A percentile compares a stretch with the other conserved stretches of the same genome.
These are phyloP conservation scores for Trametes sanguinea DNA, from an alignment of 768 basidiomycete species.

Conservation along the genomic window DNA sequence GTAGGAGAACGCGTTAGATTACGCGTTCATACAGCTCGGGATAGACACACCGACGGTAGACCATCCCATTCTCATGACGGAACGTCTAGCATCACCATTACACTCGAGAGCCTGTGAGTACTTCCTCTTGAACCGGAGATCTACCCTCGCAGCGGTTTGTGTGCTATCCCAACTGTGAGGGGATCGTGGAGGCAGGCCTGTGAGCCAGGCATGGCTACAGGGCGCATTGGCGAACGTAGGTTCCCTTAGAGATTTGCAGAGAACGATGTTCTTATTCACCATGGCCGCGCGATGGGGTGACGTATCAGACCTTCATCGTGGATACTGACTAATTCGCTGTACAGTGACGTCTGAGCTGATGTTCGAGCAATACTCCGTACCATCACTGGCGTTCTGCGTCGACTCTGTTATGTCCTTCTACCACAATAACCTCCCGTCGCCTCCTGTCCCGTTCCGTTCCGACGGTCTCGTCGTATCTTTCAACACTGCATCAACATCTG, in stretches of 20 bases:
- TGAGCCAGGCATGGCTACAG: background rate
- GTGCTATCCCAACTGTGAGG: background rate
- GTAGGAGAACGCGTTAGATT: slow-evolving; percentile 95
- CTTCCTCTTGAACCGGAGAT: background rate
- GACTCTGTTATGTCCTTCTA: slow-evolving; percentile 95
- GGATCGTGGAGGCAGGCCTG: background rate
- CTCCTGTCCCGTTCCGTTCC: slow-evolving; percentile 42
- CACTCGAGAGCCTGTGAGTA: slow-evolving; percentile 83
- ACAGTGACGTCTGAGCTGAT: slow-evolving; percentile 94
- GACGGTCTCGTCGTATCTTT: slow-evolving; percentile 91
- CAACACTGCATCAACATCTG: slow-evolving; percentile 87
- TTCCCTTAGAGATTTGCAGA: too few species aligned
- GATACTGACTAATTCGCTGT: background rate
- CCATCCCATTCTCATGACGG: slow-evolving; percentile 93
- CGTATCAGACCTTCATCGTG: background rate
- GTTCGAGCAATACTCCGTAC: slow-evolving; percentile 90
- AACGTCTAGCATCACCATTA: slow-evolving; percentile 83
- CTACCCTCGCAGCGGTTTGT: too few species aligned
- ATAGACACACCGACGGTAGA: slow-evolving; percentile 74
- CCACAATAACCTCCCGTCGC: slow-evolving; percentile 59
- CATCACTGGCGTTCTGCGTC: slow-evolving; percentile 82
- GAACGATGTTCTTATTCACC: too few species aligned
- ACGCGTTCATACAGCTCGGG: slow-evolving; percentile 84
- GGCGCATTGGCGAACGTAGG: too few species aligned
- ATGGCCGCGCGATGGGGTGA: too few species aligned